Conservation (phyloP, 495 filamentous ascomycete species). For the Podospora pseudocomata region DNA sequence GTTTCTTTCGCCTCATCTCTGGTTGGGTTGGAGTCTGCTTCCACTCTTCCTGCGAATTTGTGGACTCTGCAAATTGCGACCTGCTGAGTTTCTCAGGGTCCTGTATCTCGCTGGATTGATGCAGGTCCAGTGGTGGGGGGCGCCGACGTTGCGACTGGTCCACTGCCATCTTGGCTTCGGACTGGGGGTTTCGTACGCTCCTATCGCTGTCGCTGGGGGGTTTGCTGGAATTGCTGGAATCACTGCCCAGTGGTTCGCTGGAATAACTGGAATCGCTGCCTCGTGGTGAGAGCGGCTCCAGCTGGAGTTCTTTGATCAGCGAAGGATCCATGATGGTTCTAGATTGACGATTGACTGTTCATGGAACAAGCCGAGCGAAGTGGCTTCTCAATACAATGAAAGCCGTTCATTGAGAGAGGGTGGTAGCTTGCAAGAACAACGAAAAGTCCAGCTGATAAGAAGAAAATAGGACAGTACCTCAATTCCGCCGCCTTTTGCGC, state of each 20-base stretch:
- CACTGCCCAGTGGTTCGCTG: not conserved
- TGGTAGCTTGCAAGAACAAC: not conserved
- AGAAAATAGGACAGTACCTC: not conserved
- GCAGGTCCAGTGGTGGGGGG: not conserved
- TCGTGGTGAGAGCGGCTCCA: not conserved
- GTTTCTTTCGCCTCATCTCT: not conserved
- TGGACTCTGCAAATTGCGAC: not conserved
- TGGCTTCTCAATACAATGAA: not conserved
- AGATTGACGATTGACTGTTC: not conserved
- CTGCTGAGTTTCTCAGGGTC: not conserved
- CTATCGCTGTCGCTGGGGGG: not conserved
- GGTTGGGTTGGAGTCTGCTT: not conserved
- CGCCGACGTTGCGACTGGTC: not conserved
- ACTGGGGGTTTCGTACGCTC: not conserved
- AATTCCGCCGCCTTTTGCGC: not conserved
- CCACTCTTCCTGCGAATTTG: not conserved
- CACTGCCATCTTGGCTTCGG: conserved; percentile 18
- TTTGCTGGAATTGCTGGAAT: not conserved
- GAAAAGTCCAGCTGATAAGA: not conserved
- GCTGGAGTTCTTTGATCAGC: conserved; percentile 1
- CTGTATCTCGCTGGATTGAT: not conserved
- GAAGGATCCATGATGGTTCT: not conserved
- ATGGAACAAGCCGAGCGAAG: not conserved
- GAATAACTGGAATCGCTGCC: not conserved
- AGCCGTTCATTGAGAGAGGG: not conserved